Conservation (phyloP, 2,329 filamentous ascomycete genomes). For the Calonectria multiphialidica region DNA sequence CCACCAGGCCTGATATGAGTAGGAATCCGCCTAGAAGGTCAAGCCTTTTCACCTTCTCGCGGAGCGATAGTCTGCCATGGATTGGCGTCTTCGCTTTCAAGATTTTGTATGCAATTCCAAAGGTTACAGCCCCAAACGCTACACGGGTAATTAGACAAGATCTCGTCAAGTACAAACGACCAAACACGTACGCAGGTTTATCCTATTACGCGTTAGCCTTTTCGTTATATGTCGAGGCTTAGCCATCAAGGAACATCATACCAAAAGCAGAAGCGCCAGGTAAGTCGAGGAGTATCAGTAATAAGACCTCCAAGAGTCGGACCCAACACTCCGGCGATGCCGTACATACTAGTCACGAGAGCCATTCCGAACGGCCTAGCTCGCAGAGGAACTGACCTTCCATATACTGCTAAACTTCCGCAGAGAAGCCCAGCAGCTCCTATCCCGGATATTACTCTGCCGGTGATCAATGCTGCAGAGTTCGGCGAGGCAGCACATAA, state of each 20-base stretch:
- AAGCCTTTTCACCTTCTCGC: background rate
- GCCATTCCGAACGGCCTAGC: background rate
- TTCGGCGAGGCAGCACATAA: background rate
- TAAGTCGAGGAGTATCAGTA: background rate
- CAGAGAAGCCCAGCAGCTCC: background rate
- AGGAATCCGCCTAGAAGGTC: background rate
- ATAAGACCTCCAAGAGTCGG: background rate
- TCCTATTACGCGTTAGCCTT: conserved; percentile 13
- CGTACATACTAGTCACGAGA: background rate
- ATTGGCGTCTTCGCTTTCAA: background rate
- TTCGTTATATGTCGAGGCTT: accelerated
- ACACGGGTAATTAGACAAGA: background rate
- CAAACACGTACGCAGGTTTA: background rate
- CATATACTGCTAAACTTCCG: background rate
- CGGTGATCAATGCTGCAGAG: background rate
- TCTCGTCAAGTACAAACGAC: no score
- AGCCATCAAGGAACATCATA: background rate
- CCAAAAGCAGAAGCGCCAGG: background rate
- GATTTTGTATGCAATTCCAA: background rate
- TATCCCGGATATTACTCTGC: background rate
- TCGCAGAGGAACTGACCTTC: background rate
- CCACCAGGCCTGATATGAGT: background rate
- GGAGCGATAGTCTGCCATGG: background rate
- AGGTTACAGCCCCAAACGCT: background rate
- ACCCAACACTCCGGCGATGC: background rate